Conservation (phyloP, 2,329 filamentous ascomycete species). For the Pseudovirgaria hyperparasitica region DNA sequence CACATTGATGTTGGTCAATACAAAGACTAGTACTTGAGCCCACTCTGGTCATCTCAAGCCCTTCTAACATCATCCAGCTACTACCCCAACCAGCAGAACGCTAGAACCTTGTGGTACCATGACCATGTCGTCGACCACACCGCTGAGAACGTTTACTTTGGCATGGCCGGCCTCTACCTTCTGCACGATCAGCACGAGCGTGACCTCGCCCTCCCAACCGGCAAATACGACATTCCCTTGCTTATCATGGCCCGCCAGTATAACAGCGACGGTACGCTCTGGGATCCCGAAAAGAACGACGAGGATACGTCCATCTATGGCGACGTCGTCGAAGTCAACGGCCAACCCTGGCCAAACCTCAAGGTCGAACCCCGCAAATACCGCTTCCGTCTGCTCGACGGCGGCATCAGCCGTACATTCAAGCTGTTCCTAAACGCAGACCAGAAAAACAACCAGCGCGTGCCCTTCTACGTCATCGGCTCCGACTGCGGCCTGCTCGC, state of each 20-base stretch:
- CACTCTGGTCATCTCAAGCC: no score
- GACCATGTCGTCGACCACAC: slow-evolving; percentile 32
- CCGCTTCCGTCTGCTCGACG: slow-evolving; percentile 42
- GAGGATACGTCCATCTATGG: slow-evolving; percentile 37
- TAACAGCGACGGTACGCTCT: slow-evolving; percentile 36
- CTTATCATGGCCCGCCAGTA: slow-evolving; percentile 40
- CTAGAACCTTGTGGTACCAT: slow-evolving; percentile 46
- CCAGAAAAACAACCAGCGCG: slow-evolving; percentile 13
- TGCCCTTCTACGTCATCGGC: slow-evolving; percentile 41
- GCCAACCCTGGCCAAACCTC: slow-evolving; percentile 46
- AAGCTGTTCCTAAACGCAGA: slow-evolving; percentile 32
- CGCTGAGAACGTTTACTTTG: slow-evolving; percentile 42
- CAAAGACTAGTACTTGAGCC: no score
- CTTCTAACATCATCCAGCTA: slow-evolving; percentile 19
- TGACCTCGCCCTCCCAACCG: slow-evolving; percentile 35
- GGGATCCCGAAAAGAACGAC: slow-evolving; percentile 33
- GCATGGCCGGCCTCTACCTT: slow-evolving; percentile 45
- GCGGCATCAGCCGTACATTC: slow-evolving; percentile 22
- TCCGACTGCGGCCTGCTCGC: slow-evolving; percentile 41
- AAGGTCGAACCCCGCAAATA: slow-evolving; percentile 50
- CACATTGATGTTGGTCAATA: slow-evolving; percentile 35
- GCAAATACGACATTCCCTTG: slow-evolving; percentile 41
- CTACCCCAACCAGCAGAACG: slow-evolving; percentile 44
- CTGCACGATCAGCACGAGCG: slow-evolving; percentile 39
- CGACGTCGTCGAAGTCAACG: slow-evolving; percentile 46